Evolutionary conservation across 371 early-diverging fungal genomes (phyloP).

Genomic region (Mortierella sp.): DNA sequence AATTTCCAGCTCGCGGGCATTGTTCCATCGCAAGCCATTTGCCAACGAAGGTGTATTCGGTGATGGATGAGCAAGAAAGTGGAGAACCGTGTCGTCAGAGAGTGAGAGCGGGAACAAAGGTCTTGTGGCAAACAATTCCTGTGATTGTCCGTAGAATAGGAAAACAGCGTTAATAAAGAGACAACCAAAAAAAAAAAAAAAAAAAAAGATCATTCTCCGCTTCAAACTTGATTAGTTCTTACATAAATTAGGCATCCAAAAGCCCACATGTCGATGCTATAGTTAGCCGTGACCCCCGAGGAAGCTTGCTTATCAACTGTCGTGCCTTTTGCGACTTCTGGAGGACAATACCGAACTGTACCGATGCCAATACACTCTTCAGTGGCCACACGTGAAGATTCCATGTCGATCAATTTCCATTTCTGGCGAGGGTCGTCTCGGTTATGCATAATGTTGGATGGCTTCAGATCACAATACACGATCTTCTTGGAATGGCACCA

Average conservation of each 20-base stretch:
- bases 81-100: constrained; percentile 52
- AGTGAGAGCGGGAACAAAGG: constrained; percentile 46
- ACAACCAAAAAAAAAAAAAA: neutral
- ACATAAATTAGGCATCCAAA: constrained; percentile 55
- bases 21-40: constrained; percentile 39
- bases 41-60: constrained; percentile 36
- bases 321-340: constrained; percentile 42
- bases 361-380: constrained; percentile 45
- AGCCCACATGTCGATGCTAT: constrained; percentile 54
- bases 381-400: constrained; percentile 35
- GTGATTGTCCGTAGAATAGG: neutral
- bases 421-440: constrained; percentile 50
- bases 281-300: constrained; percentile 40
- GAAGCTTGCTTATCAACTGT: constrained; percentile 34
- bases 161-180: neutral
- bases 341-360: constrained; percentile 44
- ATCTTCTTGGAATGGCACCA: constrained; percentile 55
- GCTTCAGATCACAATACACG: constrained; percentile 51
- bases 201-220: neutral
- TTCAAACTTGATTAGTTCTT: constrained; percentile 6
- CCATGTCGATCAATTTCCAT: constrained; percentile 52
- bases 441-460: constrained; percentile 54
- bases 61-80: constrained; percentile 53
- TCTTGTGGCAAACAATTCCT: constrained; percentile 52
- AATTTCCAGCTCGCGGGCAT: constrained; percentile 29